Conservation (phyloP, 768 basidiomycete species). For the Leucocoprinus birnbaumii region DNA sequence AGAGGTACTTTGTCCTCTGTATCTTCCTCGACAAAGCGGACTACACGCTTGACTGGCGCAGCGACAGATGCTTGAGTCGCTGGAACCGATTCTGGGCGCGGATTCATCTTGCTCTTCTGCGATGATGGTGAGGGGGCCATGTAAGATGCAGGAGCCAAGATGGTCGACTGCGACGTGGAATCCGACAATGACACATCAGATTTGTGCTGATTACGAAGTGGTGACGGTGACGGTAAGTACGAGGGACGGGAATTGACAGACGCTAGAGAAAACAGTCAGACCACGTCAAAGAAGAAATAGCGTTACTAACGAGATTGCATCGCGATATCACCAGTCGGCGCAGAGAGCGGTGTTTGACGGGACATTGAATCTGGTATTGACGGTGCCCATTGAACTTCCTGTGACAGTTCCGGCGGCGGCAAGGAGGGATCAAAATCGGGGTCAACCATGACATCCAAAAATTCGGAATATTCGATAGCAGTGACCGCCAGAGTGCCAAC, state of each 20-base stretch:
- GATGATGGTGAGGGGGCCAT: neutral
- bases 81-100: conserved; percentile 14
- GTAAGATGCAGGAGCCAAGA: conserved; percentile 11
- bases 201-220: conserved; percentile 41
- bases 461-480: conserved; percentile 67
- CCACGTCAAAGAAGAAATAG: conserved; percentile 6
- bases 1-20: conserved; percentile 70
- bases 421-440: conserved; percentile 30
- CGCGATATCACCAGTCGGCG: neutral
- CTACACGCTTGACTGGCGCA: conserved; percentile 46
- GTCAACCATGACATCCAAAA: conserved; percentile 63
- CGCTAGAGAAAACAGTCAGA: conserved; percentile 16
- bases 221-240: conserved; percentile 45
- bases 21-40: conserved; percentile 64
- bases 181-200: conserved; percentile 2
- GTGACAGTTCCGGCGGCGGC: conserved; percentile 12
- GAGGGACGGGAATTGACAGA: conserved; percentile 26
- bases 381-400: conserved; percentile 9
- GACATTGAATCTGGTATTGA: neutral
- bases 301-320: neutral
- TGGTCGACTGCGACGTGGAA: neutral
- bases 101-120: conserved; percentile 5
- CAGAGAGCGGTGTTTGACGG: neutral
- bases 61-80: neutral
- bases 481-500: conserved; percentile 58